These are phyloP conservation scores for Aspergillus sclerotioniger DNA, from an alignment of 495 filamentous ascomycete genomes.

Conservation along the genomic window DNA sequence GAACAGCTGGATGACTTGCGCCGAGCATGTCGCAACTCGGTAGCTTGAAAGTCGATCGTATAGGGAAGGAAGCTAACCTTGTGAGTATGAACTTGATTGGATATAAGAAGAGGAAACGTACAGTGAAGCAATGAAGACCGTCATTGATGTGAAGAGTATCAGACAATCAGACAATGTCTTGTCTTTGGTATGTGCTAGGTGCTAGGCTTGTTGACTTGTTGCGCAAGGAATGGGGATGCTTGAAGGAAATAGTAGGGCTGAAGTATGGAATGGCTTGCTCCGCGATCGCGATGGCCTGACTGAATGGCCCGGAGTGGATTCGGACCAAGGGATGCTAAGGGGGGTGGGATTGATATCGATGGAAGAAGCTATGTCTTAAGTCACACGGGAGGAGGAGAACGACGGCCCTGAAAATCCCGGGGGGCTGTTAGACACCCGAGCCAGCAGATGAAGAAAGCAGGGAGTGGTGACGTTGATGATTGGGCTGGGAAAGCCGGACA, in stretches of 20 bases:
- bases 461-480: conserved; percentile 13
- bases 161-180: too few relatives aligned
- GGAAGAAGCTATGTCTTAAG: conserved; percentile 5
- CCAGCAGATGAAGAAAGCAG: conserved; percentile 7
- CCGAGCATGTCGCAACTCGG: conserved; percentile 32
- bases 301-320: not conserved
- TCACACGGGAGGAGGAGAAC: conserved; percentile 4
- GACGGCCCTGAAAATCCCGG: conserved; percentile 16
- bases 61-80: conserved; percentile 76
- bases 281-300: not conserved
- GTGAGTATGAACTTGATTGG: conserved; percentile 11
- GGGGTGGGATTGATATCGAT: not conserved
- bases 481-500: conserved; percentile 10
- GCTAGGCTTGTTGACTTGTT: not conserved
- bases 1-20: conserved; percentile 33
- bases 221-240: not conserved
- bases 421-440: conserved; percentile 16
- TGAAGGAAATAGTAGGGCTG: conserved; percentile 22
- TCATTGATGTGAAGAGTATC: conserved; percentile 55
- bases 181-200: too few relatives aligned
- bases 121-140: conserved; percentile 81
- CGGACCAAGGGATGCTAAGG: not conserved
- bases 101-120: conserved; percentile 46
- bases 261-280: conserved; percentile 19
- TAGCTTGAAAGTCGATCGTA: conserved; percentile 71